Evolutionary conservation across 768 basidiomycete species (phyloP).

Genomic region (Strobilomyces echinocephalus): DNA sequence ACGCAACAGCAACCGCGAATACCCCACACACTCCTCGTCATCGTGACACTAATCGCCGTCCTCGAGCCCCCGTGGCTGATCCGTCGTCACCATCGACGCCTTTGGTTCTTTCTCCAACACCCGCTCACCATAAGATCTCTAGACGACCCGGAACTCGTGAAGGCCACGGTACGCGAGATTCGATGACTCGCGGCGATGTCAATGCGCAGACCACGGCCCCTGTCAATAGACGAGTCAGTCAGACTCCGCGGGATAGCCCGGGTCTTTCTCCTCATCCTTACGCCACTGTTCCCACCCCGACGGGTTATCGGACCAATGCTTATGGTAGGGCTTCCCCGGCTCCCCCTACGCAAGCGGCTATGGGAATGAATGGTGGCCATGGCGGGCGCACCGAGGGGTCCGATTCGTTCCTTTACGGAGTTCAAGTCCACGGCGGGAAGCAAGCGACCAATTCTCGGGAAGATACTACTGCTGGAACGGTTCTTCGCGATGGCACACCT

Average conservation of each 20-base stretch:
- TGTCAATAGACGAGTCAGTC: conserved; percentile 62
- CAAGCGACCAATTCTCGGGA: conserved; percentile 49
- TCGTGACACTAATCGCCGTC: conserved; percentile 51
- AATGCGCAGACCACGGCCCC: conserved; percentile 69
- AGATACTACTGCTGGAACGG: conserved; percentile 43
- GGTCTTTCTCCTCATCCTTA: conserved; percentile 67
- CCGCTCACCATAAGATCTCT: conserved; percentile 59
- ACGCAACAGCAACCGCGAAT: conserved; percentile 54
- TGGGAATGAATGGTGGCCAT: conserved; percentile 36
- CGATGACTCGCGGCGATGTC: conserved; percentile 37
- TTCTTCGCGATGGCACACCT: conserved; percentile 32
- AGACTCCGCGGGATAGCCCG: conserved; percentile 48
- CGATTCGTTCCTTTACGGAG: conserved; percentile 65
- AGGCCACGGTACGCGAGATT: conserved; percentile 46
- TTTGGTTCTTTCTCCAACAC: conserved; percentile 60
- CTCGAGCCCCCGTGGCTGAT: conserved; percentile 50
- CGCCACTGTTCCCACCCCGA: conserved; percentile 56
- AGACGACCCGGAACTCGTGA: conserved; percentile 46
- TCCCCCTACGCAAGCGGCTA: conserved; percentile 33
- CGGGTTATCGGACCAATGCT: conserved; percentile 47
- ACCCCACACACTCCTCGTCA: conserved; percentile 50
- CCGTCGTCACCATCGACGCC: conserved; percentile 50
- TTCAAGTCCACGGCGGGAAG: conserved; percentile 45
- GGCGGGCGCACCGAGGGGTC: conserved; percentile 50
- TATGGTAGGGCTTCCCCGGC: conserved; percentile 58